Conservation (phyloP, 805 yeast genomes). For the Cyberlindnera samutprakarnensis region DNA sequence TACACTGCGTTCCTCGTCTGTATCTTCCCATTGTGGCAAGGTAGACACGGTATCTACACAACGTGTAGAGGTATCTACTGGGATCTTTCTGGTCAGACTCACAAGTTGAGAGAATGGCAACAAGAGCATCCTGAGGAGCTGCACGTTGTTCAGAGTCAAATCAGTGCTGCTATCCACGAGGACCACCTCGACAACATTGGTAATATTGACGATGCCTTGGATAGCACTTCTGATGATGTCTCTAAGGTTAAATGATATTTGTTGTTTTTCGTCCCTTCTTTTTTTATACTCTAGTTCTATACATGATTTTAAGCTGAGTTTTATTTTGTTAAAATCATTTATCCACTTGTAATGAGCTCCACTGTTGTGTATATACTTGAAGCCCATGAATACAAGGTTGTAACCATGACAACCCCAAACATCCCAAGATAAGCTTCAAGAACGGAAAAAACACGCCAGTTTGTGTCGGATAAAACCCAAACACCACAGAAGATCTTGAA, state of each 20-base stretch:
- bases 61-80: slow-evolving; percentile 75
- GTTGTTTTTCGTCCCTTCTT: not conserved
- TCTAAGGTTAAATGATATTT: not conserved
- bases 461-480: too few species aligned
- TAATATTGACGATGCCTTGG: slow-evolving; percentile 19
- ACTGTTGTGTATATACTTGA: too few species aligned
- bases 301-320: not conserved
- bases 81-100: slow-evolving; percentile 72
- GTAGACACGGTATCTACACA: slow-evolving; percentile 56
- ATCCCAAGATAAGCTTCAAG: too few species aligned
- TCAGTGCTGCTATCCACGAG: slow-evolving; percentile 33
- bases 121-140: slow-evolving; percentile 60
- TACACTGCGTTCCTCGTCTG: slow-evolving; percentile 55
- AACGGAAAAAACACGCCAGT: too few species aligned
- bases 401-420: too few species aligned
- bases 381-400: too few species aligned
- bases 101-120: slow-evolving; percentile 75
- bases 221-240: slow-evolving; percentile 1
- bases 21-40: slow-evolving; percentile 67
- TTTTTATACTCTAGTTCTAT: not conserved
- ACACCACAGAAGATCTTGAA: too few species aligned
- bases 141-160: slow-evolving; percentile 66
- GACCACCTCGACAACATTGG: slow-evolving; percentile 10
- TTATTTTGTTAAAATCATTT: too few species aligned
- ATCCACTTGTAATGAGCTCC: too few species aligned